Percentiles rank a stretch among this genome's conserved stretches.
phyloP scores from a whole-genome alignment of 495 filamentous ascomycete species.

The Apiosordaria backusii region DNA sequence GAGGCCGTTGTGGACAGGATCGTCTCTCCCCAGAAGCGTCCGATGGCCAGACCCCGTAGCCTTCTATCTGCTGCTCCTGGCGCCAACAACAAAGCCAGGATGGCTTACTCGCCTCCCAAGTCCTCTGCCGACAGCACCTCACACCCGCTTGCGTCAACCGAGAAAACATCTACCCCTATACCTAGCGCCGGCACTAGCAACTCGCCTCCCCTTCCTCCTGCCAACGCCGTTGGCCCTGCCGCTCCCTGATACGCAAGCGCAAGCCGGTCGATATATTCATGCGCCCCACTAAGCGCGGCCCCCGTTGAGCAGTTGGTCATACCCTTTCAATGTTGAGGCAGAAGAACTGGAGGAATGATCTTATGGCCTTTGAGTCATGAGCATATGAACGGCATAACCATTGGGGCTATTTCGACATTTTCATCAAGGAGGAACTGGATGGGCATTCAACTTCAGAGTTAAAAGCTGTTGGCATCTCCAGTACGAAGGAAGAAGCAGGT shows the following conservation, averaged over 20 bases:
- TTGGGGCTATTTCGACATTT: too few species aligned
- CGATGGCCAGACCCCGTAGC: not conserved
- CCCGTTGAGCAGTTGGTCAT: not conserved
- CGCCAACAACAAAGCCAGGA: constrained; percentile 10
- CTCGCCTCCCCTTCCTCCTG: not conserved
- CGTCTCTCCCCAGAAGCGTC: not conserved
- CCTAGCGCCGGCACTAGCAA: not conserved
- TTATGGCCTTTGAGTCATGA: too few species aligned
- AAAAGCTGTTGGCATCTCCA: too few species aligned
- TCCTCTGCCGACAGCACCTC: not conserved
- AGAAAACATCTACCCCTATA: not conserved
- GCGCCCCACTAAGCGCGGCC: constrained; percentile 22
- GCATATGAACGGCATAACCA: too few species aligned
- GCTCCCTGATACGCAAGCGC: constrained; percentile 14
- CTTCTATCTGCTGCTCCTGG: constrained; percentile 21
- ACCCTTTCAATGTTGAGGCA: too few species aligned
- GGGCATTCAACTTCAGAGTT: too few species aligned
- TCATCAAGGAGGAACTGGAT: too few species aligned
- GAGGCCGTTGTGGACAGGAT: not conserved
- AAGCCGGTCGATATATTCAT: constrained; percentile 37
- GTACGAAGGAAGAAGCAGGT: not conserved
- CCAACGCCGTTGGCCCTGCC: constrained; percentile 6
- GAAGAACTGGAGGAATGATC: too few species aligned
- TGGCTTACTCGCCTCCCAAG: not conserved
- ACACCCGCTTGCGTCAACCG: not conserved